These are phyloP conservation scores for Bipolaris oryzae DNA, from an alignment of 2,329 filamentous ascomycete genomes.

Conservation along the genomic window DNA sequence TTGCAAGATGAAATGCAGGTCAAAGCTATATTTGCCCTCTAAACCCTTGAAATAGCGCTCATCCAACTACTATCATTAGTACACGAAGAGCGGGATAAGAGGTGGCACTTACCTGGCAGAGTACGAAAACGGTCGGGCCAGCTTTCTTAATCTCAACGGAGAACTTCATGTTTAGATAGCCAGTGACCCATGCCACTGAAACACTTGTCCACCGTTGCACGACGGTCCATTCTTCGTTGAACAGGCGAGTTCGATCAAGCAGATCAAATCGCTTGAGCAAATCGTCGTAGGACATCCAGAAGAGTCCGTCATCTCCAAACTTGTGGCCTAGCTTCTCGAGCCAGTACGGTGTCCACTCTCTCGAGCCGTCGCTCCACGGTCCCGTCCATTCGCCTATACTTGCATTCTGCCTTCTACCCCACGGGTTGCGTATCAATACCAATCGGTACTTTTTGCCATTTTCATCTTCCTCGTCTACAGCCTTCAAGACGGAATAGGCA, in stretches of 20 bases:
- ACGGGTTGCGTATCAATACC: conserved; percentile 74
- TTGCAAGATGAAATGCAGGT: conserved; percentile 64
- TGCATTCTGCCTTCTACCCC: conserved; percentile 65
- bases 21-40: conserved; percentile 61
- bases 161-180: conserved; percentile 67
- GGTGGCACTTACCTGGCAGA: conserved; percentile 57
- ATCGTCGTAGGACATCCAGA: conserved; percentile 67
- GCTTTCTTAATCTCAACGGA: conserved; percentile 58
- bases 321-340: conserved; percentile 72
- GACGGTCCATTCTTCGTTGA: conserved; percentile 64
- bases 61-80: conserved; percentile 58
- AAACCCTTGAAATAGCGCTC: conserved; percentile 64
- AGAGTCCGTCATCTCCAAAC: conserved; percentile 75
- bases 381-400: conserved; percentile 71
- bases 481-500: conserved; percentile 63
- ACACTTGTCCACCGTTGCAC: conserved; percentile 66
- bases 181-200: conserved; percentile 64
- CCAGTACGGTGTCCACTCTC: conserved; percentile 83
- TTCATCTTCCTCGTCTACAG: conserved; percentile 59
- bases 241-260: conserved; percentile 65
- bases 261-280: conserved; percentile 62
- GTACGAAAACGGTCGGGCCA: conserved; percentile 62
- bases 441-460: conserved; percentile 55
- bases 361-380: conserved; percentile 79
- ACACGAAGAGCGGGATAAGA: conserved; percentile 40